A percentile compares a stretch with the other conserved stretches of the same genome.
These are phyloP conservation scores for Rhinocladiella similis DNA, from an alignment of 2,329 filamentous ascomycete species.

Conservation along the genomic window DNA sequence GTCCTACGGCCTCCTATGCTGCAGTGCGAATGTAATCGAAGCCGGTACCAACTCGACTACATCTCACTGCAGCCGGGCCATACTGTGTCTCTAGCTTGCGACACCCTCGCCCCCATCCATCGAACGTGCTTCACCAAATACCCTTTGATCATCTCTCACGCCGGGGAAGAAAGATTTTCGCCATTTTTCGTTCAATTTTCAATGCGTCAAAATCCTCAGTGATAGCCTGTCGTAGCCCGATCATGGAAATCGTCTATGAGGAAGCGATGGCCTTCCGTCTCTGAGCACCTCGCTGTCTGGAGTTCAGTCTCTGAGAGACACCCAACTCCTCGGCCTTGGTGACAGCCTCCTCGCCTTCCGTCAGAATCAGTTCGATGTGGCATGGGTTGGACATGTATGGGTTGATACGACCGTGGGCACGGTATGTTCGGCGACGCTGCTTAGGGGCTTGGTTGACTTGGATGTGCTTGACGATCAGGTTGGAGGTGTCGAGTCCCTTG, in stretches of 20 bases:
- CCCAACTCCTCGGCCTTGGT: conserved; percentile 75
- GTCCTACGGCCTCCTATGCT: no score
- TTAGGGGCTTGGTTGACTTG: conserved; percentile 99
- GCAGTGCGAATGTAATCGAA: no score
- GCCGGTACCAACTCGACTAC: no score
- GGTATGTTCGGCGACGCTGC: conserved; percentile 98
- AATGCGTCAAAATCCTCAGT: no score
- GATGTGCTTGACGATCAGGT: conserved; percentile 99
- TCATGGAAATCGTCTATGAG: not conserved
- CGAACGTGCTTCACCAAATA: no score
- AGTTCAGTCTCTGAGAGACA: conserved; percentile 72
- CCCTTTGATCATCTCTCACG: no score
- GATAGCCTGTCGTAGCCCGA: no score
- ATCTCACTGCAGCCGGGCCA: no score
- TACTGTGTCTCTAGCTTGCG: no score
- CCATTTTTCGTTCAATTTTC: no score
- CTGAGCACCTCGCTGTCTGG: conserved; percentile 82
- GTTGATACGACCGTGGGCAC: conserved; percentile 99
- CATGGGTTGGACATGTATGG: conserved; percentile 99
- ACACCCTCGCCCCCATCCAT: no score
- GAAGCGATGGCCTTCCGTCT: conserved; percentile 62
- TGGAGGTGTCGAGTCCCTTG: conserved; percentile 96
- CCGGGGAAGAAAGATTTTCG: no score
- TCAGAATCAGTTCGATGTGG: conserved; percentile 99
- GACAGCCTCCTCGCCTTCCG: conserved; percentile 93